Percentiles rank a stretch among this genome's conserved stretches.
These are phyloP conservation scores for Hawksworthiomyces lignivorus DNA, from an alignment of 2,329 filamentous ascomycete species.

Conservation along the genomic window DNA sequence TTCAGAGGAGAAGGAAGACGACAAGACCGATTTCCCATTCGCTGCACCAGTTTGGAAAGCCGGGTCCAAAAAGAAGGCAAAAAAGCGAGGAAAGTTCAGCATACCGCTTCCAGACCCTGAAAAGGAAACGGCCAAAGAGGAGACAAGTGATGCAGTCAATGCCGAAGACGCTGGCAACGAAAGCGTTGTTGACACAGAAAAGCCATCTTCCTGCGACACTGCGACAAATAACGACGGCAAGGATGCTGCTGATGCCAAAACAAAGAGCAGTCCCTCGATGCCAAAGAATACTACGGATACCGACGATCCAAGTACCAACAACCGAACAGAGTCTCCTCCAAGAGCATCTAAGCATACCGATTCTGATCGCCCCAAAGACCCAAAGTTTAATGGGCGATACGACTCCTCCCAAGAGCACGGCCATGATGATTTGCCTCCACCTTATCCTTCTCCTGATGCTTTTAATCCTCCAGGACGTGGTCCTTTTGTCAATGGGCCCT, in stretches of 20 bases:
- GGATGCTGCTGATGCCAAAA: too few relatives aligned
- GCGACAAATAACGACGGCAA: too few relatives aligned
- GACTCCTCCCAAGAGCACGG: neutral
- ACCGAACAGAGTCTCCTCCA: neutral
- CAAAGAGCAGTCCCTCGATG: too few relatives aligned
- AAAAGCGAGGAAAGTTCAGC: too few relatives aligned
- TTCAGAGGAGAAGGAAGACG: too few relatives aligned
- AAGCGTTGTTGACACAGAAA: too few relatives aligned
- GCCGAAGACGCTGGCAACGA: neutral
- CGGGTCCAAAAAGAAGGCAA: constrained; percentile 3
- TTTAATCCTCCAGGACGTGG: constrained; percentile 5
- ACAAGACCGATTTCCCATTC: too few relatives aligned
- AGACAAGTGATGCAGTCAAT: too few relatives aligned
- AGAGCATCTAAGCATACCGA: neutral
- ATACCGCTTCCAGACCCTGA: too few relatives aligned
- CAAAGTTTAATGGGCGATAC: neutral
- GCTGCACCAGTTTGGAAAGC: too few relatives aligned
- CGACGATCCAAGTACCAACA: neutral
- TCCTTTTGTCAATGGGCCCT: neutral
- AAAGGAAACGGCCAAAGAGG: too few relatives aligned
- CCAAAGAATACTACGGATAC: neutral
- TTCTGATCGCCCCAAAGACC: neutral
- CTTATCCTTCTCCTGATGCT: constrained; percentile 4
- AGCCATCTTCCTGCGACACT: too few relatives aligned
- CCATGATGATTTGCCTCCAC: constrained; percentile 8